These are phyloP conservation scores for Citrus hindsii DNA, from an alignment of 345 rosid genomes.

Conservation along the genomic window DNA sequence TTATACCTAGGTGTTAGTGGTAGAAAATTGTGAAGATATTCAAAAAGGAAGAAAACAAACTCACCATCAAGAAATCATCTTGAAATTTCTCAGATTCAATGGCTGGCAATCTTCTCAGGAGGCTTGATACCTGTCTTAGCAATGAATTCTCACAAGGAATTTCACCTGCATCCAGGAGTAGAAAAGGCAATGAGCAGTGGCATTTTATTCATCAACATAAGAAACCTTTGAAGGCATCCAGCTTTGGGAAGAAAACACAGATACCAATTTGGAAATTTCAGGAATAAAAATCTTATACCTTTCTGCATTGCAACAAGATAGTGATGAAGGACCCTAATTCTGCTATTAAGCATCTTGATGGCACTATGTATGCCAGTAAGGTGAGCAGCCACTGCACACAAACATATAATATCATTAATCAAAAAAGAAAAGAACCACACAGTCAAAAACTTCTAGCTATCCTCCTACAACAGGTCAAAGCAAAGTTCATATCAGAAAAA, in stretches of 20 bases:
- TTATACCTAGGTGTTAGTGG: not conserved
- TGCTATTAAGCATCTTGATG: conserved; percentile 95
- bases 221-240: not conserved
- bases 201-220: not conserved
- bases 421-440: not conserved
- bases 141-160: conserved; percentile 91
- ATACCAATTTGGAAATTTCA: not conserved
- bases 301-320: conserved; percentile 89
- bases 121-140: conserved; percentile 87
- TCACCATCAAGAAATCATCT: conserved; percentile 93
- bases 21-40: not conserved
- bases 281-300: conserved; percentile 35
- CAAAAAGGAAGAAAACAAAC: conserved; percentile 14
- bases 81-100: conserved; percentile 89
- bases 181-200: not conserved
- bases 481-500: not conserved
- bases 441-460: no score
- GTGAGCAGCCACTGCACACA: conserved; percentile 92
- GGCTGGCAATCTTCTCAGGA: conserved; percentile 90
- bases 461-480: not conserved
- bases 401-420: not conserved
- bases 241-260: not conserved
- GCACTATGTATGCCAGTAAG: conserved; percentile 97
- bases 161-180: conserved; percentile 57
- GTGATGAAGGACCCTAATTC: conserved; percentile 89